Base-by-base conservation (phyloP, 1,139 yeast species). In the Schwanniomyces etchellsii region DNA sequence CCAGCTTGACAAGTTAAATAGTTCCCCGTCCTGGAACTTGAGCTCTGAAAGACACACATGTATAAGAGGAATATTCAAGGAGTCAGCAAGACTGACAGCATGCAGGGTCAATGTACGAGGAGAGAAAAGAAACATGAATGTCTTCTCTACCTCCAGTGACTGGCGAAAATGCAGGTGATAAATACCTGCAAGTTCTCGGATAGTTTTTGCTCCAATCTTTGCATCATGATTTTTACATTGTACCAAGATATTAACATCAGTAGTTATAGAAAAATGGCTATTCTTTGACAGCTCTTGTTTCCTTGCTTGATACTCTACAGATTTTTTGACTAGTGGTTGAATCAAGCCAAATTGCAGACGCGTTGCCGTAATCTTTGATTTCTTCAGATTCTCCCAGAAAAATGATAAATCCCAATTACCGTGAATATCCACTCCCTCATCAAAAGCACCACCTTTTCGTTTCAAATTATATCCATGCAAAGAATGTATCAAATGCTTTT, bases 351-450 rank as follows among this genome's bases (percentile, higher is more conserved):
- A 16, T 22, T 32, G 35, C 24, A 32, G 18, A 16, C 16, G 21
- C 14, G 29, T 35, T 9, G 27, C 7, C 21, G 30, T 10, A 5
- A 42, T 36, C 12, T 28, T 33, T 14, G 27, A 23, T 4, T 23
- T 26, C n/a, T 32, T 25, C 14, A 20, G 15, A 12, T 28, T 26
- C 14, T 44, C 35, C 39, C 52, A 50, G 37, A 53, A 62, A 14
- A 46, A 48, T 2, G 42, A 30, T 16, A 78, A 47, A 35, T 74
- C 62, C 86, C 86, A 79, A 28, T 58, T 57, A 0, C 84, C 85
- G 10, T 67, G 55, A 2, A 83, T 58, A 50, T 84, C 95, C 4
- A 82, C 65, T 0, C 95, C 95, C 30, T 74, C 70, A 47, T 84
- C 95, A 37, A 73, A 72, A 0, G 84, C 63, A 0, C 93, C 91